These are phyloP conservation scores for Clarireedia monteithiana DNA, from an alignment of 2,329 filamentous ascomycete species.

Conservation along the genomic window DNA sequence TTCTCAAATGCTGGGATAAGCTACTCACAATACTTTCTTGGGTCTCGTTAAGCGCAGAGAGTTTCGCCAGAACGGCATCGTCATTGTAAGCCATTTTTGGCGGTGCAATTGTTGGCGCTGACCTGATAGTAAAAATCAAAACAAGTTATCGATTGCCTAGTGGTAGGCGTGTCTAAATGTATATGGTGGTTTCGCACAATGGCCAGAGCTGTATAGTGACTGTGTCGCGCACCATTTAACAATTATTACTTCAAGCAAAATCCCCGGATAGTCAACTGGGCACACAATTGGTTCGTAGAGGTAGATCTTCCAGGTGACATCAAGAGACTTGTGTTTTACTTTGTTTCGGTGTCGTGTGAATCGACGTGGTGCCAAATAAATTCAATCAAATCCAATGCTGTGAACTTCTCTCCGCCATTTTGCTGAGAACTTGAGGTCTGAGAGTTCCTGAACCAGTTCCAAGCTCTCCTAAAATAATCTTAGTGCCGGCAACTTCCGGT, in stretches of 20 bases:
- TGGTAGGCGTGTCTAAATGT: not conserved
- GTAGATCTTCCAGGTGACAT: too few species aligned
- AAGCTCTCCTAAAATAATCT: conserved; percentile 5
- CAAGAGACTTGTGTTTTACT: too few species aligned
- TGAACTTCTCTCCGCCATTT: not conserved
- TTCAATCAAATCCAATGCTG: not conserved
- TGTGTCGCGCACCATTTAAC: too few species aligned
- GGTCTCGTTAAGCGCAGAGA: conserved; percentile 91
- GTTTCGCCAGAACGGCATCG: conserved; percentile 89
- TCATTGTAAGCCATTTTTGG: conserved; percentile 82
- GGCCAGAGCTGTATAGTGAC: not conserved
- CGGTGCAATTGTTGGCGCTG: not conserved
- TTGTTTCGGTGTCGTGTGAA: too few species aligned
- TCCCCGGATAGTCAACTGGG: too few species aligned
- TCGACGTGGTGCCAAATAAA: too few species aligned
- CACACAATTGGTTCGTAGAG: too few species aligned
- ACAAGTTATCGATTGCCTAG: not conserved
- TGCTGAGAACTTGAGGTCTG: not conserved
- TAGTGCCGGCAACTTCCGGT: conserved; percentile 9
- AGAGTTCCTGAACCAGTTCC: not conserved
- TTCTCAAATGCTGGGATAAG: not conserved
- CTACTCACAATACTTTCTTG: conserved; percentile 75
- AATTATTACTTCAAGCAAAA: too few species aligned
- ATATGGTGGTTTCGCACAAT: not conserved
- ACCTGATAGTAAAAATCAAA: not conserved